Evolutionary conservation across 306 rosid species (phyloP), one percentile per base, ranked within the genome.

Genomic region (Fragaria nilgerrensis): DNA sequence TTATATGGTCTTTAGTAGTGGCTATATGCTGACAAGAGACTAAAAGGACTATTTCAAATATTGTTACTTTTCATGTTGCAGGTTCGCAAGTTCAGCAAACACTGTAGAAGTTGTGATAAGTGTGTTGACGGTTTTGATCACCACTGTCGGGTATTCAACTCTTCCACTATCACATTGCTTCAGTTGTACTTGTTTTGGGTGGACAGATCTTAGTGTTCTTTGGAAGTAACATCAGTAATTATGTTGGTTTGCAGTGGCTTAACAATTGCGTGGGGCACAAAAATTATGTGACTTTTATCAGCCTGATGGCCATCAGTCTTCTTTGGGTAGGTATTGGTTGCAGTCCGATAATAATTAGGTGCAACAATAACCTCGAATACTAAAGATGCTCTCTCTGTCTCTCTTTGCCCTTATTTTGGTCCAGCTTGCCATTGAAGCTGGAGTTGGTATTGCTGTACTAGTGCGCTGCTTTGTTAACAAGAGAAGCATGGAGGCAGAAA

Each of bases 81-180:
- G 98, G 98, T 94, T 70, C 96, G 96, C 82, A 90, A 90, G 84
- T 94, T 89, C 92, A 94, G 98, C 84, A 94, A 94, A 78, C 98
- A 94, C 74, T 94, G 98, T 85, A 85, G 98, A 88, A 94, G 98
- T 79, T 94, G 98, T 85, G 98, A 94, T 82, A 94, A 94, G 80
- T 94, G 98, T 81, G 97, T 94, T 56, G 96, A 92, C 78, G 98
- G 96, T 45, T 94, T 94, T 70, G 98, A 94, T 89, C 98, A 94
- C 84, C 98, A 94, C 86, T 94, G 98, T 58, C 92, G 97, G 90
- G 98, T 94, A 92, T 83, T 36, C 23, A 15, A 19, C 23, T 66
- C 27, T 37, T 66, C 48, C 16, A 19, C 70, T 67, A 69, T 74
- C 71, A 62, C 71, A 16, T 69, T 69, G 78, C 81, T 81, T 52